These are phyloP conservation scores for Ophiocordyceps camponoti-floridani DNA, from an alignment of 2,329 filamentous ascomycete genomes.

Conservation along the genomic window DNA sequence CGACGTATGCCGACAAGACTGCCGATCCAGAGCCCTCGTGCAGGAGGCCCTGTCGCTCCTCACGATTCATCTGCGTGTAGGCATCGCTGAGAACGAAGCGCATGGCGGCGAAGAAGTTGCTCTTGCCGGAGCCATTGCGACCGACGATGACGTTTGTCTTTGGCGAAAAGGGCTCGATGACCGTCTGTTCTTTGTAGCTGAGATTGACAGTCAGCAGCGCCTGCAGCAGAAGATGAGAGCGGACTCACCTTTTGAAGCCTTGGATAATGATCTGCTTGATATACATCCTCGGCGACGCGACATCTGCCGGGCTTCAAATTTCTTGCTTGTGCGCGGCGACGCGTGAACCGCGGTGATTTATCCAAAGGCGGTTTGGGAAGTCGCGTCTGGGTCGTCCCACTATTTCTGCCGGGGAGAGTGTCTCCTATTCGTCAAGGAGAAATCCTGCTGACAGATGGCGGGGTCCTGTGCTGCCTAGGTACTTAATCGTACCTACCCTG, in stretches of 20 bases:
- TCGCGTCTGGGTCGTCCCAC: neutral
- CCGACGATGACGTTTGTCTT: slow-evolving; percentile 98
- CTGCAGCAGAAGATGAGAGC: neutral
- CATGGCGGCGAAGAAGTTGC: slow-evolving; percentile 98
- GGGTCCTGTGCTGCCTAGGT: too few relatives aligned
- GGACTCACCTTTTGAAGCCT: slow-evolving; percentile 84
- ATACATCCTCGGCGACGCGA: slow-evolving; percentile 50
- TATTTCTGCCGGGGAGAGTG: neutral
- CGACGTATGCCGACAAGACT: slow-evolving; percentile 98
- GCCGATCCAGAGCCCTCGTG: slow-evolving; percentile 96
- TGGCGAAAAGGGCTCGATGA: slow-evolving; percentile 94
- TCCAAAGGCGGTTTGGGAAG: neutral
- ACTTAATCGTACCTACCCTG: too few relatives aligned
- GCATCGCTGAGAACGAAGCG: slow-evolving; percentile 96
- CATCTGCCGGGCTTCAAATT: slow-evolving; percentile 10
- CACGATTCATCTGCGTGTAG: slow-evolving; percentile 87
- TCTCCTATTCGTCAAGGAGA: too few relatives aligned
- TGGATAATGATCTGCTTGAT: slow-evolving; percentile 99
- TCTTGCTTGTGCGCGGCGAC: slow-evolving; percentile 2
- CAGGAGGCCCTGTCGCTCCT: slow-evolving; percentile 89
- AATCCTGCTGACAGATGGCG: too few relatives aligned
- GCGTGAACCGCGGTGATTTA: slow-evolving; percentile 3
- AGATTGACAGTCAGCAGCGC: slow-evolving; percentile 5
- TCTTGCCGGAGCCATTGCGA: slow-evolving; percentile 97
- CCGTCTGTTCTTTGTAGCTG: slow-evolving; percentile 98